Conservation (phyloP, 2,329 filamentous ascomycete species). For the Fusarium kyushuense region DNA sequence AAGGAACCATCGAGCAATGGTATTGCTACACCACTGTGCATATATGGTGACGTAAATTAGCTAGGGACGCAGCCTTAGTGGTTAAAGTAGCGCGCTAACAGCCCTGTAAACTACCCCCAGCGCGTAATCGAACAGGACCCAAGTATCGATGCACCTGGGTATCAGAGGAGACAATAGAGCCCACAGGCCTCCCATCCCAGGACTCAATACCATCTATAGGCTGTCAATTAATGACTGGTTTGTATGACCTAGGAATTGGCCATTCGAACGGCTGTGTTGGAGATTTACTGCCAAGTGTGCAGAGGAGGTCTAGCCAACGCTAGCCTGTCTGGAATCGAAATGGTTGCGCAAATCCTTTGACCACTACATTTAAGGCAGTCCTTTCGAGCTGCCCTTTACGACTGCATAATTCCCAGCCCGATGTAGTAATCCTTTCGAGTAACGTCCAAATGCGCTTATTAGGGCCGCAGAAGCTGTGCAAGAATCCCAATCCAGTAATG, state of each 20-base stretch:
- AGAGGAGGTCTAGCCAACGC: background rate
- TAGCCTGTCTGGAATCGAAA: background rate
- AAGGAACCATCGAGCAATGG: background rate
- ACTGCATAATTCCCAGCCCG: background rate
- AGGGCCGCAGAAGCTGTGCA: background rate
- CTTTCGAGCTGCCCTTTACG: background rate
- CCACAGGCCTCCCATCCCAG: background rate
- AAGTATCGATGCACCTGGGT: background rate
- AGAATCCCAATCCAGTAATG: background rate
- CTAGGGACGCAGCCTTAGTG: background rate
- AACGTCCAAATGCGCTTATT: rapidly evolving
- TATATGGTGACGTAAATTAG: background rate
- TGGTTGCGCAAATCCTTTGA: background rate
- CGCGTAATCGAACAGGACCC: background rate
- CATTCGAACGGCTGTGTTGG: background rate
- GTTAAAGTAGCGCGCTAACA: background rate
- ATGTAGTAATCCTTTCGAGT: background rate
- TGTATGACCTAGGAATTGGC: rapidly evolving
- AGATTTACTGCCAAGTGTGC: background rate
- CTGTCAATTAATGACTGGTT: background rate
- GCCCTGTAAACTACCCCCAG: background rate
- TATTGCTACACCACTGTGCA: background rate
- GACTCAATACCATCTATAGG: background rate
- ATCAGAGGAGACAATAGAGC: background rate
- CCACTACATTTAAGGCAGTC: background rate